Percentiles rank a stretch among this genome's conserved stretches.
phyloP scores from a whole-genome alignment of 306 rosid genomes.

The Abrus pulchellus region DNA sequence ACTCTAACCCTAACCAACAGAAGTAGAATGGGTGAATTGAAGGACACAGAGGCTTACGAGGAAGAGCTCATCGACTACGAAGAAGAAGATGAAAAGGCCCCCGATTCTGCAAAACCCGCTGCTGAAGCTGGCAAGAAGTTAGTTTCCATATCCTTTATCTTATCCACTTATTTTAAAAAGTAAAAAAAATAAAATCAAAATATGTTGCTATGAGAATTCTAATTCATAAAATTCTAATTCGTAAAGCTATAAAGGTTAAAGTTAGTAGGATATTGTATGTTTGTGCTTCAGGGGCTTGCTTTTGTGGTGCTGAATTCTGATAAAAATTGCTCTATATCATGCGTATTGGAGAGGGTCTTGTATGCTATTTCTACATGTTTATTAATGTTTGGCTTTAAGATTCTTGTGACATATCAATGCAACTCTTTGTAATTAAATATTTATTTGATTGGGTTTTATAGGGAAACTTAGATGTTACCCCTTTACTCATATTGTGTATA shows the following conservation, averaged over 20 bases:
- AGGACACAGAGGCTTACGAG: slow-evolving; percentile 75
- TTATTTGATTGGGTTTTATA: not conserved
- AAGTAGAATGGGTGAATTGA: slow-evolving; percentile 72
- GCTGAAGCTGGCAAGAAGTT: slow-evolving; percentile 71
- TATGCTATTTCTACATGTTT: too few species aligned
- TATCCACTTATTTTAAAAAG: not conserved
- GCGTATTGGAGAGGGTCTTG: not conserved
- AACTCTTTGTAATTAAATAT: not conserved
- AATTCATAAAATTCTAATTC: not conserved
- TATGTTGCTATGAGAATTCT: not conserved
- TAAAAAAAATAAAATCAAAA: too few species aligned
- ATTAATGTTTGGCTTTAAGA: not conserved
- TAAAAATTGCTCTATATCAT: not conserved
- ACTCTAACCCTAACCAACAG: slow-evolving; percentile 37
- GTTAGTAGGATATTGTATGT: not conserved
- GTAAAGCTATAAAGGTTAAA: not conserved
- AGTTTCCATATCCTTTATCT: slow-evolving; percentile 36
- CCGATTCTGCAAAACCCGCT: slow-evolving; percentile 65
- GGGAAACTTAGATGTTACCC: slow-evolving; percentile 18
- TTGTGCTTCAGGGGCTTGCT: not conserved
- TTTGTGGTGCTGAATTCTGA: not conserved
- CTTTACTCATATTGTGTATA: slow-evolving; percentile 23
- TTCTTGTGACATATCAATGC: not conserved
- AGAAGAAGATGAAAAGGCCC: slow-evolving; percentile 71
- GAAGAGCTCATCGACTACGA: slow-evolving; percentile 81